phyloP scores from a whole-genome alignment of 768 basidiomycete species.

The Rhizopogon roseolus region DNA sequence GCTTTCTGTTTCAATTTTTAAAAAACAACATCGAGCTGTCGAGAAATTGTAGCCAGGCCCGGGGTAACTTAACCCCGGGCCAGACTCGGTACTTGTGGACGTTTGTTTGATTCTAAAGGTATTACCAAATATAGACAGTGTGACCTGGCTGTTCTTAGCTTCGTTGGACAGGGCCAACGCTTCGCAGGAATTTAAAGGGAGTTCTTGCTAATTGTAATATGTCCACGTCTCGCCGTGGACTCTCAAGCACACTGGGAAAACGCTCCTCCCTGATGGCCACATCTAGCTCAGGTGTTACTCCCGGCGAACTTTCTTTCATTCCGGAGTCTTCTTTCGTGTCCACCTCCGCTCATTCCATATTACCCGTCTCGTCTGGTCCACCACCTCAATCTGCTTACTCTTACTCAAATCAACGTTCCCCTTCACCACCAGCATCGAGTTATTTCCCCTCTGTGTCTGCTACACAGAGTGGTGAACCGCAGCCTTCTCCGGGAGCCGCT shows the following conservation, averaged over 20 bases:
- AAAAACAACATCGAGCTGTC: too few relatives aligned
- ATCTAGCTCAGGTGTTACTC: constrained; percentile 5
- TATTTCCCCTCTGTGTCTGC: constrained; percentile 65
- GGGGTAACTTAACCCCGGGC: too few relatives aligned
- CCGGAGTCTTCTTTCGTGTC: constrained; percentile 15
- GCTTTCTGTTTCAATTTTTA: too few relatives aligned
- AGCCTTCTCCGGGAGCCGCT: constrained; percentile 59
- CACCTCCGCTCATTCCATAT: constrained; percentile 16
- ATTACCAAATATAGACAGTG: too few relatives aligned
- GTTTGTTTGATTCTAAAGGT: too few relatives aligned
- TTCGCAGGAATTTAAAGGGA: too few relatives aligned
- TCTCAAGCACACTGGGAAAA: constrained; percentile 11
- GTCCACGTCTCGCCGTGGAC: constrained; percentile 24
- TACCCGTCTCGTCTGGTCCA: constrained; percentile 9
- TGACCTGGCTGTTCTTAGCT: too few relatives aligned
- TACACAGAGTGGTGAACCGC: constrained; percentile 43
- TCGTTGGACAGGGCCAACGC: too few relatives aligned
- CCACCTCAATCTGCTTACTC: constrained; percentile 2
- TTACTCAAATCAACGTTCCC: constrained; percentile 22
- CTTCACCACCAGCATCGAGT: constrained; percentile 76
- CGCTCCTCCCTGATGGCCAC: constrained; percentile 10
- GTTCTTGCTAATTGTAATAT: constrained; percentile 6
- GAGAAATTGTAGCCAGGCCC: too few relatives aligned
- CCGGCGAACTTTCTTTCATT: constrained; percentile 12
- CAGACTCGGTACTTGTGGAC: too few relatives aligned